Conservation (phyloP, 306 rosid species). For the Crotalaria pallida region DNA sequence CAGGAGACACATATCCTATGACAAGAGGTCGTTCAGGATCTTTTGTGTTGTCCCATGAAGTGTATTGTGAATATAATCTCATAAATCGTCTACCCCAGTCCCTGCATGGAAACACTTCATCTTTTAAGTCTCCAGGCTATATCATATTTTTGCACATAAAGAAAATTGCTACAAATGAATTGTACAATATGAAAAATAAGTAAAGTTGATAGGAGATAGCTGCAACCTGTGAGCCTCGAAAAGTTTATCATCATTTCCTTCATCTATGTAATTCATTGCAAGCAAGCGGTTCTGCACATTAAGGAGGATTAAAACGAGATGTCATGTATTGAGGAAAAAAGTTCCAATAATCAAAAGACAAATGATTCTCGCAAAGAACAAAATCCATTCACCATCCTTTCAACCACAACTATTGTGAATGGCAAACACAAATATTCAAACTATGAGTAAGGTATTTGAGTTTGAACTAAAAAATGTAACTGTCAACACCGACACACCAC, state of each 20-base stretch:
- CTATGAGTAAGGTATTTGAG: not conserved
- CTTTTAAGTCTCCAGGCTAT: conserved; percentile 7
- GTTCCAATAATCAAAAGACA: not conserved
- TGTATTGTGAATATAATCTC: conserved; percentile 66
- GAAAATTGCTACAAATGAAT: not conserved
- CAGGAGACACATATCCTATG: conserved; percentile 96
- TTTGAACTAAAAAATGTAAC: not conserved
- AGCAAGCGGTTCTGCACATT: conserved; percentile 80
- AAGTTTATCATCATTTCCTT: conserved; percentile 81
- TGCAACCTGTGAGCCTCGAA: conserved; percentile 84
- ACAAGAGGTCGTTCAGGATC: conserved; percentile 88
- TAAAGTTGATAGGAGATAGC: conserved; percentile 11
- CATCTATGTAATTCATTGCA: conserved; percentile 86
- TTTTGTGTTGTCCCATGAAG: conserved; percentile 82
- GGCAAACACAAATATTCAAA: not conserved
- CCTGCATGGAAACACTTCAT: conserved; percentile 46
- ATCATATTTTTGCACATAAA: not conserved
- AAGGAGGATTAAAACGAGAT: not conserved
- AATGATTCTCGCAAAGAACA: not conserved
- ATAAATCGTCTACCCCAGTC: conserved; percentile 95
- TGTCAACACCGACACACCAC: not conserved
- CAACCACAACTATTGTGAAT: not conserved
- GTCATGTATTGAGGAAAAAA: not conserved
- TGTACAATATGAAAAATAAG: not conserved
- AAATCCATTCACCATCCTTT: not conserved